A percentile compares a stretch with the other conserved stretches of the same genome.
Evolutionary conservation across 2,329 filamentous ascomycete genomes (phyloP).

Genomic region (Colletotrichum lupini): DNA sequence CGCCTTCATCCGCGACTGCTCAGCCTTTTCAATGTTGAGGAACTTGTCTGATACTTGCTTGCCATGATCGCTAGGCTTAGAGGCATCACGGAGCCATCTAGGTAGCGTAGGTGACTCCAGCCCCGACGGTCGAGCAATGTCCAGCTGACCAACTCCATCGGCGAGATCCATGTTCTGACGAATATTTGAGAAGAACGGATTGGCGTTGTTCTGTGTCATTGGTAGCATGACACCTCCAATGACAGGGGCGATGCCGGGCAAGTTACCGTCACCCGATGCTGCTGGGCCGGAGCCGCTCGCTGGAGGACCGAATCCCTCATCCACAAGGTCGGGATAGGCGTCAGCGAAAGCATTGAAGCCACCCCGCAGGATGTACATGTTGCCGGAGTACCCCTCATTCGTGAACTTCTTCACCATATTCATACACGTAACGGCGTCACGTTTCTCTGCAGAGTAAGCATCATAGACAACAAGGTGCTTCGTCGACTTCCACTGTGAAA

Average conservation of each 20-base stretch:
- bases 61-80: constrained; percentile 76
- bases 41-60: constrained; percentile 87
- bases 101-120: constrained; percentile 70
- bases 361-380: constrained; percentile 80
- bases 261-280: constrained; percentile 53
- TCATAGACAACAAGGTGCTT: constrained; percentile 91
- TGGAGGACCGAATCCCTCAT: constrained; percentile 55
- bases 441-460: constrained; percentile 77
- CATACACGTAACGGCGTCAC: constrained; percentile 82
- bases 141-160: constrained; percentile 88
- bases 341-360: constrained; percentile 82
- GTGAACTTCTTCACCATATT: constrained; percentile 96
- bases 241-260: constrained; percentile 73
- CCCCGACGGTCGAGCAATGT: constrained; percentile 60
- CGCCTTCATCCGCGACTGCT: constrained; percentile 93
- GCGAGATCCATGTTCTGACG: constrained; percentile 96
- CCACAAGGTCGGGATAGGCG: constrained; percentile 73
- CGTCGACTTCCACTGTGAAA: constrained; percentile 80
- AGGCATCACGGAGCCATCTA: constrained; percentile 79
- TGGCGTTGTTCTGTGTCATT: constrained; percentile 72
- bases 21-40: constrained; percentile 82
- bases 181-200: constrained; percentile 96
- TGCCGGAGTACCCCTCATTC: constrained; percentile 82
- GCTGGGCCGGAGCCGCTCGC: constrained; percentile 54
- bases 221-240: constrained; percentile 91